Base-by-base conservation (phyloP, 2,329 filamentous ascomycete genomes). In the Didymosphaeria variabile region DNA sequence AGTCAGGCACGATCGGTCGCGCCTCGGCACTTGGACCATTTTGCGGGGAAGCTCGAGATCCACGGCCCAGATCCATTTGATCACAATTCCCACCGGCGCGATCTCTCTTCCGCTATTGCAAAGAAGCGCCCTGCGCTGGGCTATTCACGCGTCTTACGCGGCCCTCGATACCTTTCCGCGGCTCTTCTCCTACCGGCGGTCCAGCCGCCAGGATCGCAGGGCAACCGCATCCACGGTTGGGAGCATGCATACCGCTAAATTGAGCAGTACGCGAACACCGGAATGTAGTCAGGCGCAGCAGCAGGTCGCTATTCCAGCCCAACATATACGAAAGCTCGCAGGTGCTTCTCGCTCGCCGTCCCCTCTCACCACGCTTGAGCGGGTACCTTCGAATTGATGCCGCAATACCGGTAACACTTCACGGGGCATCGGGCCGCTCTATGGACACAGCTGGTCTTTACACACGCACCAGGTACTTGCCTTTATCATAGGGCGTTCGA, bases 11-110 rank as follows among this genome's bases (percentile, higher is more conserved):
- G 36, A 54, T 44, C 15, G 15, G 19, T 5, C 32, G 36, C 15
- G 36, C 9, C 51, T 54, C 44, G 51, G 51, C 51, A 29, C 31
- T 1, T n/a, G 2, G 50, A 40, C n/a, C 50, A 17, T 53, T 40
- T n/a, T 52, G 49, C 15, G 34, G 50, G 36, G 50, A 15, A 53
- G 5, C 36, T 19, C 36, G 32, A 31, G 31, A 26, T 26, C 50
- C 15, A 23, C 19, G 13, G 10, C 5, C 17, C n/a, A 3, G 6
- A 12, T 23, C 2, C 42, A 13, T 45, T 23, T 23, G 19, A 45
- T 10, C 19, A 23, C n/a, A 21, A 13, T 19, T 13, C n/a, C 19
- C 42, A 23, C 42, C 9, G 5, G 15, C 15, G 10, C 17, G n/a
- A 40, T 40, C 15, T 40, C 38, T 6, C 17, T 40, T 6, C 8